Conservation (phyloP, 2,329 filamentous ascomycete species). For the Ceratocystis eucalypticola region DNA sequence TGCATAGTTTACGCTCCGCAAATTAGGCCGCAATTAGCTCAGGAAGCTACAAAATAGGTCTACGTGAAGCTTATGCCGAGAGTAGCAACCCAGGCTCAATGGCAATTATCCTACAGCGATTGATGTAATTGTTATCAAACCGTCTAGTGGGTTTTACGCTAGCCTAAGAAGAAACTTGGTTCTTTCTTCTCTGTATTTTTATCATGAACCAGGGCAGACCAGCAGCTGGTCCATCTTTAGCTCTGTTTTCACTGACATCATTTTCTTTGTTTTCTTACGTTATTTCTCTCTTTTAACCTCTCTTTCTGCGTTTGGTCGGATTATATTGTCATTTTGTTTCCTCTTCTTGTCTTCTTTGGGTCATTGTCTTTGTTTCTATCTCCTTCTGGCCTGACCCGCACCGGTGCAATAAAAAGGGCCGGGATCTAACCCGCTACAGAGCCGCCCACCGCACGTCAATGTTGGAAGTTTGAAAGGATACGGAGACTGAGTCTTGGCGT, state of each 20-base stretch:
- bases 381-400: not conserved
- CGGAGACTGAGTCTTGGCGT: not conserved
- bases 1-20: not conserved
- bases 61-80: too few species aligned
- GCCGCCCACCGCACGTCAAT: too few species aligned
- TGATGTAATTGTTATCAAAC: too few species aligned
- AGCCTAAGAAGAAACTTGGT: not conserved
- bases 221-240: not conserved
- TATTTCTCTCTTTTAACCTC: conserved; percentile 4
- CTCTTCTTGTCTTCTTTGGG: conserved; percentile 3
- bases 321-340: conserved; percentile 16
- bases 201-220: not conserved
- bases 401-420: too few species aligned
- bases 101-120: too few species aligned
- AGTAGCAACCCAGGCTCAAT: too few species aligned
- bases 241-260: not conserved
- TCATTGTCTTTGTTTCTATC: conserved; percentile 10
- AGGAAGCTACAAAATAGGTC: too few species aligned
- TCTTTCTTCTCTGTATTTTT: conserved; percentile 11
- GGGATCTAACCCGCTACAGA: too few species aligned
- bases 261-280: conserved; percentile 16
- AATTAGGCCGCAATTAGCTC: not conserved
- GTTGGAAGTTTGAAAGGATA: too few species aligned
- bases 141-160: not conserved
- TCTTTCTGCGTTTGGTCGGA: conserved; percentile 2